phyloP scores from a whole-genome alignment of 208 protist species.

The Porcisia hertigi region DNA sequence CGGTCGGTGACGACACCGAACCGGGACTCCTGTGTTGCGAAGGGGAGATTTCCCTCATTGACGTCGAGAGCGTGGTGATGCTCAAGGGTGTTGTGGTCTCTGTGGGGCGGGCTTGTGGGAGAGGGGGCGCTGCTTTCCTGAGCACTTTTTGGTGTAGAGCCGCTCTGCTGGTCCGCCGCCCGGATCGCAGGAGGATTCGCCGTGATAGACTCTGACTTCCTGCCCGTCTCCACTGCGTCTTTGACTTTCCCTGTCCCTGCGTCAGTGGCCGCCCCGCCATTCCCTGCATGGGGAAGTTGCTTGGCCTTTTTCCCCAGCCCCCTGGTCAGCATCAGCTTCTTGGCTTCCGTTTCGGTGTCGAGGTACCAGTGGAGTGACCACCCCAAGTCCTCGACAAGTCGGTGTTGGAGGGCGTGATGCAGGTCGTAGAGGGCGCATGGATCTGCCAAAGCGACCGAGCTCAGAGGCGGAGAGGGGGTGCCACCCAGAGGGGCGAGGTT shows the following conservation, averaged over 20 bases:
- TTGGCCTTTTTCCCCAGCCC: slow-evolving; percentile 13
- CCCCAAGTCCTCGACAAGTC: slow-evolving; percentile 21
- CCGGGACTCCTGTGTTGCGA: slow-evolving; percentile 12
- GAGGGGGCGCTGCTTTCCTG: background rate
- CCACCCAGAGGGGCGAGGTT: background rate
- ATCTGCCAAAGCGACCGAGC: slow-evolving; percentile 4
- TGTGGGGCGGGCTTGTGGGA: slow-evolving; percentile 12
- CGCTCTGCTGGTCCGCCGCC: background rate
- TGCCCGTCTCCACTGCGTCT: background rate
- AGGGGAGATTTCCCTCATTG: slow-evolving; percentile 17
- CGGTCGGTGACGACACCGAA: slow-evolving; percentile 17
- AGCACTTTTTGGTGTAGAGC: background rate
- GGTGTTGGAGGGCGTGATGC: slow-evolving; percentile 28
- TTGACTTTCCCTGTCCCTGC: background rate
- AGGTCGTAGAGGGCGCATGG: slow-evolving; percentile 27
- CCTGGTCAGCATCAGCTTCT: slow-evolving; percentile 14
- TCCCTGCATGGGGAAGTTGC: background rate
- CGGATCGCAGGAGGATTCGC: background rate
- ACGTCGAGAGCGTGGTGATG: slow-evolving; percentile 8
- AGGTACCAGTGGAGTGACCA: slow-evolving; percentile 33
- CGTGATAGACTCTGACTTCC: background rate
- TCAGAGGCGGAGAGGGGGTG: slow-evolving; percentile 5
- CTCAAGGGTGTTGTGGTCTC: slow-evolving; percentile 14
- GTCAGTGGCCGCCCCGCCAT: background rate
- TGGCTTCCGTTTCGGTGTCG: slow-evolving; percentile 26